Base-by-base conservation (phyloP, 495 filamentous ascomycete species). In the Trichocladium antarcticum region DNA sequence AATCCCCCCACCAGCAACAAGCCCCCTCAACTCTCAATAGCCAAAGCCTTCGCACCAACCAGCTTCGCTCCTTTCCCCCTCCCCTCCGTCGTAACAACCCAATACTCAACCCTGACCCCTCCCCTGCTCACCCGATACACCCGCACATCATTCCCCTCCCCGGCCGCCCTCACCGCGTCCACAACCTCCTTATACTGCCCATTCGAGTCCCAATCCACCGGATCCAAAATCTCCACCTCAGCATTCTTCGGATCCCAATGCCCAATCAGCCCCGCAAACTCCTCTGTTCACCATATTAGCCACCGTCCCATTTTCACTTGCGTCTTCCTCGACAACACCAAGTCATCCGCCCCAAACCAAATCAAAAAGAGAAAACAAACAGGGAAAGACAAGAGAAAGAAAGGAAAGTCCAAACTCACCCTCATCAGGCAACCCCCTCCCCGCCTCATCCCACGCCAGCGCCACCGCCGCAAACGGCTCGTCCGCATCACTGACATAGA, bases 401-500 rank as follows among this genome's bases (percentile, higher is more conserved):
- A 36, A 57, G 8, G 41, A 44, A 12, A 14, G 12, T 31, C 36
- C 20, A 29, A 45, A 72, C 73, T 34, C 59, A 84, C 82, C 75
- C 61, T 80, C 69, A 61, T 77, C 78, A 32, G 82, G 82, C 62
- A 83, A 72, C 35, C 64, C 62, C 31, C 68, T 73, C 35, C 70
- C 69, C 32, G 49, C 59, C 35, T 77, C 80, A 37, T 73, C 68
- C 74, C 74, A 89, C 50, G 66, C 68, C 55, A 94, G 57, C 42
- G 69, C 74, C 5, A 95, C 86, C 1, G 79, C 76, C 60, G 81
- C 81, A 63, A 89, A 95, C 31, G 83, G 83, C 68, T 90, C 85
- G 65, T 95, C 88, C 6, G 84, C 75, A 49, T 95, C 88, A 45
- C 82, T 88, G 4, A 76, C 62, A 63, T 90, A 93, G 57, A 79